These are phyloP conservation scores for Mytilinidion resinicola DNA, from an alignment of 495 filamentous ascomycete species.

Conservation along the genomic window DNA sequence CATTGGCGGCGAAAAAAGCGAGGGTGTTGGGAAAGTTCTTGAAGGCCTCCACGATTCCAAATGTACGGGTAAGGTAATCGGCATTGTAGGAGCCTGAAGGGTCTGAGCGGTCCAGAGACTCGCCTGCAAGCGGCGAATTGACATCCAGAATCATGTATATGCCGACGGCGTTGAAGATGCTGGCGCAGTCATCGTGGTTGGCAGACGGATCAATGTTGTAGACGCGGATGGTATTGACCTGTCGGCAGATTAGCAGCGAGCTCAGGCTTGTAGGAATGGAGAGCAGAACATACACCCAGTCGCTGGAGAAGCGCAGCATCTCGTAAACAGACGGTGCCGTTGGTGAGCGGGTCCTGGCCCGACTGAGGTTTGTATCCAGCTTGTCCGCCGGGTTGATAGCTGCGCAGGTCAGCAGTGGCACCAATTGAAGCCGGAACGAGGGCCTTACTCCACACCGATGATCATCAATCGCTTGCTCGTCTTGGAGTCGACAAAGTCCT, in stretches of 20 bases:
- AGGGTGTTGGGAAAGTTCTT: constrained; percentile 85
- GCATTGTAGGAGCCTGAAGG: constrained; percentile 65
- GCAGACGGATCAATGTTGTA: constrained; percentile 83
- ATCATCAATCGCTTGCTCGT: constrained; percentile 80
- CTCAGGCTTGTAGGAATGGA: constrained; percentile 14
- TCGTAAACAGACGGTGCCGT: constrained; percentile 69
- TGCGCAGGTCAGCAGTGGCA: constrained; percentile 29
- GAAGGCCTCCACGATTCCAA: constrained; percentile 89
- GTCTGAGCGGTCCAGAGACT: constrained; percentile 64
- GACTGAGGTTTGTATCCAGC: constrained; percentile 61
- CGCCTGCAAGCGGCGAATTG: constrained; percentile 77
- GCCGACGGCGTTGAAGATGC: constrained; percentile 83
- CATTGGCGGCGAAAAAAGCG: constrained; percentile 91
- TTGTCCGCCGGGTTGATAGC: constrained; percentile 86
- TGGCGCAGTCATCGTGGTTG: constrained; percentile 84
- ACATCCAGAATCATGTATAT: constrained; percentile 77
- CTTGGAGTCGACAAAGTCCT: constrained; percentile 75
- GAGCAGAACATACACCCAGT: constrained; percentile 47
- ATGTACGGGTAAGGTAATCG: constrained; percentile 74
- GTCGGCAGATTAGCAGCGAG: neutral
- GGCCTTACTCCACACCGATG: constrained; percentile 68
- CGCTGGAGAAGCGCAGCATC: constrained; percentile 90
- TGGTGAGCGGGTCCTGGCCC: constrained; percentile 66
- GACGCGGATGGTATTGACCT: constrained; percentile 85
- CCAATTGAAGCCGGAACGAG: neutral